A percentile compares a stretch with the other conserved stretches of the same genome.
phyloP scores from a whole-genome alignment of 805 yeast species.

The Yarrowia sp. region DNA sequence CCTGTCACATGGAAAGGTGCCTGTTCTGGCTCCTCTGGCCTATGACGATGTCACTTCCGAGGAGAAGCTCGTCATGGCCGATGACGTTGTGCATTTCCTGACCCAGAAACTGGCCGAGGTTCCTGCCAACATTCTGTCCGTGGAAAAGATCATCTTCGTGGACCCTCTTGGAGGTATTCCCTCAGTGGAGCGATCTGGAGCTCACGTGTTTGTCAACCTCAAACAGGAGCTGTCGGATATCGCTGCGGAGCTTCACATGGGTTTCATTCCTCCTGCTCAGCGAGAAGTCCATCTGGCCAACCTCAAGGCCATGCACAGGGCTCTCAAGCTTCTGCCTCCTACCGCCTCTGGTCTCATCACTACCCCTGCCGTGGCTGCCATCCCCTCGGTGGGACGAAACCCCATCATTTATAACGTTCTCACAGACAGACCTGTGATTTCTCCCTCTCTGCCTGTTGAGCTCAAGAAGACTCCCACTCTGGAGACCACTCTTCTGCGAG shows the following conservation, averaged over 20 bases:
- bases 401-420: constrained; percentile 89
- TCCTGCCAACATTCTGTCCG: constrained; percentile 50
- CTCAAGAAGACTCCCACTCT: constrained; percentile 63
- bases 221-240: constrained; percentile 56
- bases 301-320: constrained; percentile 66
- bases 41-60: constrained; percentile 62
- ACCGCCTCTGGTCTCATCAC: constrained; percentile 85
- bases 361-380: constrained; percentile 76
- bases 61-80: constrained; percentile 52
- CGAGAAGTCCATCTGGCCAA: constrained; percentile 69
- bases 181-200: constrained; percentile 75
- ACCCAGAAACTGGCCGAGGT: constrained; percentile 50
- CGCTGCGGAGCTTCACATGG: constrained; percentile 65
- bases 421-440: constrained; percentile 88
- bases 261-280: constrained; percentile 56
- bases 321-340: constrained; percentile 59
- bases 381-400: constrained; percentile 58
- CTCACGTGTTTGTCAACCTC: constrained; percentile 70
- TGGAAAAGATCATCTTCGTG: constrained; percentile 82
- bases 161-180: constrained; percentile 93
- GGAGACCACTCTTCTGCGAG: constrained; percentile 79
- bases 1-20: constrained; percentile 55
- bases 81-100: constrained; percentile 54
- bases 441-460: constrained; percentile 85
- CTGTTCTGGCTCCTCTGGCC: constrained; percentile 67